A percentile compares a stretch with the other conserved stretches of the same genome.
Conservation (phyloP, 305 asterid species). For the Stenogyne calaminthoides region DNA sequence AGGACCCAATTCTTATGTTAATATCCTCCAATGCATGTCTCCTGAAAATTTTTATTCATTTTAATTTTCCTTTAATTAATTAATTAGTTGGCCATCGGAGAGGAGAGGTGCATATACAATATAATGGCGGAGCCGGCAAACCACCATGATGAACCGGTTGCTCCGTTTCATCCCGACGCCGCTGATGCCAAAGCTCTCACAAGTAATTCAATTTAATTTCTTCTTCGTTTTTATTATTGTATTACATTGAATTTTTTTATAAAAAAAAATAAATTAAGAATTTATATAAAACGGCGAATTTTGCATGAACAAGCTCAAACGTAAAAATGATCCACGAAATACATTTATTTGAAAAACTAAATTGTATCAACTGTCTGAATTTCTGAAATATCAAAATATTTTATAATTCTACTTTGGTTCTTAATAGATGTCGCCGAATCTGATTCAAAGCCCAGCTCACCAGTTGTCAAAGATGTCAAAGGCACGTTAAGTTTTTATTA, state of each 20-base stretch:
- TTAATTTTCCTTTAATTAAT: background rate
- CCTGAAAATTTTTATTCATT: background rate
- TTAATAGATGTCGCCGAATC: constrained; percentile 31
- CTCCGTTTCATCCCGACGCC: constrained; percentile 26
- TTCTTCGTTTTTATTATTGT: background rate
- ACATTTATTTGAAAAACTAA: background rate
- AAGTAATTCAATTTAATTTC: constrained; percentile 24
- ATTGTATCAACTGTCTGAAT: background rate
- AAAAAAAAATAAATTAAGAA: background rate
- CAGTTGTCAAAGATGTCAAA: constrained; percentile 34
- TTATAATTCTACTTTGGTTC: background rate
- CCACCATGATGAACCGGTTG: constrained; percentile 7
- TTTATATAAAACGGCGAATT: background rate
- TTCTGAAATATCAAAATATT: background rate
- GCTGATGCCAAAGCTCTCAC: constrained; percentile 24
- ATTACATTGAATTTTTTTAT: background rate
- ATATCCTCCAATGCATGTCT: background rate
- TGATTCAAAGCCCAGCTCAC: constrained; percentile 25
- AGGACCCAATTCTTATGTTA: background rate
- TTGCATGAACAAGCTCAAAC: background rate
- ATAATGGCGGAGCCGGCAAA: constrained; percentile 30
- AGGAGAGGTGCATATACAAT: background rate
- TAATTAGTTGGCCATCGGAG: background rate
- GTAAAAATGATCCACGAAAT: background rate
- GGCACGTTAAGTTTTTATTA: constrained; percentile 27